phyloP scores from a whole-genome alignment of 179 eudicot genomes.

The Beta lomatogona region DNA sequence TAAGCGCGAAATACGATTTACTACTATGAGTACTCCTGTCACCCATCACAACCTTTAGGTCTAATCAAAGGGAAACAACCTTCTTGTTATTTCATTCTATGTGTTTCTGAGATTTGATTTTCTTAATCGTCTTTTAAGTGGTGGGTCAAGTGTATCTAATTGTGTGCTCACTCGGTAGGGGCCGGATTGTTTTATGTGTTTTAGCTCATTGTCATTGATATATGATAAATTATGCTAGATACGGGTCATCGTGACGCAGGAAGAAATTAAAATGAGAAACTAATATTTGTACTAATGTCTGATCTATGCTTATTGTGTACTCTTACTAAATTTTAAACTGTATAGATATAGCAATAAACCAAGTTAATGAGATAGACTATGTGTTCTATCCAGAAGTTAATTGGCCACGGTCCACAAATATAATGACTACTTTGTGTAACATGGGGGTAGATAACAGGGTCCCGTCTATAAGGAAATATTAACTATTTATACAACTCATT shows the following conservation, averaged over 20 bases:
- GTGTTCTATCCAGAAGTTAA: too few species aligned
- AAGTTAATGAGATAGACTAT: too few species aligned
- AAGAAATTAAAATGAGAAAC: too few species aligned
- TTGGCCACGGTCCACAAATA: too few species aligned
- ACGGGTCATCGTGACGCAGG: not conserved
- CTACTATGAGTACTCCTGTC: not conserved
- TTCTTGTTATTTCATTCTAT: conserved; percentile 7
- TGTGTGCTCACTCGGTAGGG: conserved; percentile 18
- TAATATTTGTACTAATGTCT: too few species aligned
- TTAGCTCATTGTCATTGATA: not conserved
- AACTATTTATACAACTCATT: too few species aligned
- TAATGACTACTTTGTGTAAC: too few species aligned
- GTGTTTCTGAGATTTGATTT: not conserved
- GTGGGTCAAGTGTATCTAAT: conserved; percentile 7
- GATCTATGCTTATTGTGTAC: too few species aligned
- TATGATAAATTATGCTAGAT: not conserved
- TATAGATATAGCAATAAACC: too few species aligned
- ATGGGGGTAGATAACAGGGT: too few species aligned
- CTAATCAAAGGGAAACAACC: conserved; percentile 12
- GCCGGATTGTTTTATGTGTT: not conserved
- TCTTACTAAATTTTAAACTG: too few species aligned
- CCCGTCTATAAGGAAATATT: too few species aligned
- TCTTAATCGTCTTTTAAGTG: not conserved
- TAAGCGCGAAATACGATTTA: conserved; percentile 16
- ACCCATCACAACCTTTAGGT: conserved; percentile 1